These are phyloP conservation scores for Ramaria sp. DNA, from an alignment of 768 basidiomycete genomes.

Conservation along the genomic window DNA sequence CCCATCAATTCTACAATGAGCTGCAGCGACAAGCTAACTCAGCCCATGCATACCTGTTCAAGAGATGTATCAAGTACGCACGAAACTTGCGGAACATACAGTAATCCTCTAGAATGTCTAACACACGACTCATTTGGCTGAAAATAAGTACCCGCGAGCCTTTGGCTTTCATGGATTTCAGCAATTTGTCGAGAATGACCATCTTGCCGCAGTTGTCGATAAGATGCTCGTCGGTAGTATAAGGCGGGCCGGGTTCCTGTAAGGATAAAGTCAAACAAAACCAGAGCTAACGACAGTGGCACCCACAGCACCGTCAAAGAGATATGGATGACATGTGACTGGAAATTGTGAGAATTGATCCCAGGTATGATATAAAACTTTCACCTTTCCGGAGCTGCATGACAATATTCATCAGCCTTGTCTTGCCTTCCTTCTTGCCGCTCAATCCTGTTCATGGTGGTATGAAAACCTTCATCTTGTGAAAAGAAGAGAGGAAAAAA, in stretches of 20 bases:
- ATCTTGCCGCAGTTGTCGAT: slow-evolving; percentile 94
- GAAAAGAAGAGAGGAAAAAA: neutral
- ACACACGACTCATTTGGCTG: slow-evolving; percentile 98
- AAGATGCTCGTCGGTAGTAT: slow-evolving; percentile 95
- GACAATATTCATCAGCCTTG: slow-evolving; percentile 94
- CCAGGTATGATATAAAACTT: neutral
- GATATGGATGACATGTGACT: slow-evolving; percentile 84
- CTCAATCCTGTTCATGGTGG: slow-evolving; percentile 63
- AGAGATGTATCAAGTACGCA: slow-evolving; percentile 28
- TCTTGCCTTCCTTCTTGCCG: slow-evolving; percentile 98
- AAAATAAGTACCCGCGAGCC: slow-evolving; percentile 96
- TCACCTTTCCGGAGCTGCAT: slow-evolving; percentile 57
- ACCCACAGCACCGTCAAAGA: slow-evolving; percentile 83
- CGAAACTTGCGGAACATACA: slow-evolving; percentile 86
- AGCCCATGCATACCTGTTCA: slow-evolving; percentile 6
- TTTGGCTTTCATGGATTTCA: slow-evolving; percentile 77
- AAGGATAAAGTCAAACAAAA: neutral
- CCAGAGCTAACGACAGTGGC: neutral
- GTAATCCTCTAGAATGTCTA: slow-evolving; percentile 96
- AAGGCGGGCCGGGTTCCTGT: slow-evolving; percentile 94
- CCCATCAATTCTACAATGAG: slow-evolving; percentile 95
- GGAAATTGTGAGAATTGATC: slow-evolving; percentile 9
- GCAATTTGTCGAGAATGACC: slow-evolving; percentile 92
- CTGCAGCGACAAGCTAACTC: slow-evolving; percentile 27
- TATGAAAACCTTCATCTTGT: too few species aligned